A percentile compares a stretch with the other conserved stretches of the same genome.
These are phyloP conservation scores for Penicillium cinerascens DNA, from an alignment of 495 filamentous ascomycete genomes.

Conservation along the genomic window DNA sequence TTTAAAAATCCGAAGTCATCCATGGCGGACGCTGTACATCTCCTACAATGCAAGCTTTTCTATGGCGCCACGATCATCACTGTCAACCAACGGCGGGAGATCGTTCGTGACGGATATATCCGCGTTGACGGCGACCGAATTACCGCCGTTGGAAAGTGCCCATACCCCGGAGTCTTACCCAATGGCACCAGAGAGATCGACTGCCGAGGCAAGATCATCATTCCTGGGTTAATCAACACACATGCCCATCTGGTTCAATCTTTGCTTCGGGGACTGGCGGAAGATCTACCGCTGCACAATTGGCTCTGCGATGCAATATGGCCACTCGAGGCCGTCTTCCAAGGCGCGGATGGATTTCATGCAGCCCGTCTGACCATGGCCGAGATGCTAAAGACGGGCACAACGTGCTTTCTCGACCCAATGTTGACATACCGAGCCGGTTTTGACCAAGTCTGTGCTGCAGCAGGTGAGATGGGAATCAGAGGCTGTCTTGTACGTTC, in stretches of 20 bases:
- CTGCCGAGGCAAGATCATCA: constrained; percentile 34
- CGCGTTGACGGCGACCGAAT: constrained; percentile 32
- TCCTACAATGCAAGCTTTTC: constrained; percentile 4
- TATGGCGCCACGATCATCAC: constrained; percentile 40
- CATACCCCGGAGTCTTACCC: constrained; percentile 4
- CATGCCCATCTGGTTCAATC: constrained; percentile 45
- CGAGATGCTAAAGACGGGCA: constrained; percentile 45
- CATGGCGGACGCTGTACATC: background rate
- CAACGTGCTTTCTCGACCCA: constrained; percentile 45
- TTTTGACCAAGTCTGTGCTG: constrained; percentile 35
- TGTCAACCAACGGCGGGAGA: constrained; percentile 33
- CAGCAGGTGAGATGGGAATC: constrained; percentile 40
- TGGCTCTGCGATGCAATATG: constrained; percentile 45
- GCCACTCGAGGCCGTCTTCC: constrained; percentile 39
- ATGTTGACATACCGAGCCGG: constrained; percentile 43
- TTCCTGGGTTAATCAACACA: constrained; percentile 42
- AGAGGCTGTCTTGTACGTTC: constrained; percentile 36
- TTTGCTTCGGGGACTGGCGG: constrained; percentile 38
- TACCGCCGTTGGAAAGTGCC: constrained; percentile 33
- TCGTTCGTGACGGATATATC: constrained; percentile 40
- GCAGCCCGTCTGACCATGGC: constrained; percentile 40
- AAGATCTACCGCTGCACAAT: constrained; percentile 38
- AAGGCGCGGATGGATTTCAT: constrained; percentile 34
- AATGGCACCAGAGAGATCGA: constrained; percentile 16
- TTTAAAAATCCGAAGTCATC: background rate